Evolutionary conservation across 2,329 filamentous ascomycete genomes (phyloP).

Genomic region (Cytospora mali): DNA sequence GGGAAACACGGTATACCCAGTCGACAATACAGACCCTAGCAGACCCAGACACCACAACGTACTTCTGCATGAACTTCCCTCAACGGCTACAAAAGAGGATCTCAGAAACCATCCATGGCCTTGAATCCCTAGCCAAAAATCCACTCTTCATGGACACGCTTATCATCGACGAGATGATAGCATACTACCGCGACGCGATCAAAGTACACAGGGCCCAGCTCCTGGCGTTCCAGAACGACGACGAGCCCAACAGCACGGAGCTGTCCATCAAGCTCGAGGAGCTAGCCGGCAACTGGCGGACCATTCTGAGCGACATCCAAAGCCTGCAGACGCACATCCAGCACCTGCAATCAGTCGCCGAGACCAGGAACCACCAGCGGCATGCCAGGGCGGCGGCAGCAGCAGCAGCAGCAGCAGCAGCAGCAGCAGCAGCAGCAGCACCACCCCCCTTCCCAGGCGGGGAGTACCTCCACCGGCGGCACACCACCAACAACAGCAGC

Average conservation of each 20-base stretch:
- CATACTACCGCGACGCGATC: conserved; percentile 26
- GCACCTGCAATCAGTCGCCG: conserved; percentile 20
- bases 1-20: conserved; percentile 23
- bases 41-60: conserved; percentile 20
- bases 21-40: conserved; percentile 23
- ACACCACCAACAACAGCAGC: too few species aligned
- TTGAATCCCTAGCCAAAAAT: conserved; percentile 24
- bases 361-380: neutral
- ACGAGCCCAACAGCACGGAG: conserved; percentile 21
- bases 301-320: conserved; percentile 21
- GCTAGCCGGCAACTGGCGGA: conserved; percentile 23
- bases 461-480: neutral
- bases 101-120: conserved; percentile 18
- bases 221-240: conserved; percentile 26
- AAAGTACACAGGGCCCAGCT: conserved; percentile 25
- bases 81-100: conserved; percentile 21
- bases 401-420: too few species aligned
- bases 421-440: neutral
- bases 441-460: neutral
- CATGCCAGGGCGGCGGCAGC: neutral
- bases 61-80: conserved; percentile 24
- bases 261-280: conserved; percentile 24
- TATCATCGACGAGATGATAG: conserved; percentile 27
- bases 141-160: conserved; percentile 27
- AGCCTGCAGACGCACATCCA: conserved; percentile 22